Evolutionary conservation across 495 filamentous ascomycete species (phyloP).

Genomic region (Friedmanniomyces endolithicus): DNA sequence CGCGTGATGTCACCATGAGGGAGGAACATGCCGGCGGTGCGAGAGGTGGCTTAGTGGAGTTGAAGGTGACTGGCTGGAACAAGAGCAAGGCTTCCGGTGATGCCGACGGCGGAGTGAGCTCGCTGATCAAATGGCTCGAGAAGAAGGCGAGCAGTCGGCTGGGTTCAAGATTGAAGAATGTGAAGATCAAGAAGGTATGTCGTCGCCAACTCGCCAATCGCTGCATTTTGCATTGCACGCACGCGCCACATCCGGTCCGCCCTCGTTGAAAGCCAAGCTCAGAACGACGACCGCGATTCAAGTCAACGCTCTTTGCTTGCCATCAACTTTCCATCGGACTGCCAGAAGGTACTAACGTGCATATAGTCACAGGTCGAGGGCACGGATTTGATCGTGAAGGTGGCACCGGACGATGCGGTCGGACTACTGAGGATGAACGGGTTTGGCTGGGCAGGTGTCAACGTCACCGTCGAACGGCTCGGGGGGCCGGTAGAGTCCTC

Average conservation of each 20-base stretch:
- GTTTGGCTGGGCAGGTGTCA: slow-evolving; percentile 15
- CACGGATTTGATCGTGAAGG: slow-evolving; percentile 13
- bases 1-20: slow-evolving; percentile 15
- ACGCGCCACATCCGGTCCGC: slow-evolving; percentile 36
- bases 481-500: slow-evolving; percentile 4
- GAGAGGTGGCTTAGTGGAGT: slow-evolving; percentile 13
- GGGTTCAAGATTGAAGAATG: slow-evolving; percentile 39
- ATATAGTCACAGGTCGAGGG: slow-evolving; percentile 28
- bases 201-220: slow-evolving; percentile 33
- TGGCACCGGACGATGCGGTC: slow-evolving; percentile 14
- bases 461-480: slow-evolving; percentile 8
- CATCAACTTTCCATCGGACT: not conserved
- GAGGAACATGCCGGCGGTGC: not conserved
- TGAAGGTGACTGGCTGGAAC: slow-evolving; percentile 59
- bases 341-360: slow-evolving; percentile 10
- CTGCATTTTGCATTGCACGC: slow-evolving; percentile 1
- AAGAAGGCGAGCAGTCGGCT: slow-evolving; percentile 49
- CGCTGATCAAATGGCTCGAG: slow-evolving; percentile 68
- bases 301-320: not conserved
- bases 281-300: slow-evolving; percentile 42
- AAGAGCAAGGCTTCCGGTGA: slow-evolving; percentile 61
- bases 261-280: slow-evolving; percentile 47
- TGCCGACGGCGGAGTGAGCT: slow-evolving; percentile 56
- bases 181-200: slow-evolving; percentile 77
- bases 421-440: slow-evolving; percentile 15